phyloP scores from a whole-genome alignment of 2,329 filamentous ascomycete genomes.

The Trichoderma sp. region DNA sequence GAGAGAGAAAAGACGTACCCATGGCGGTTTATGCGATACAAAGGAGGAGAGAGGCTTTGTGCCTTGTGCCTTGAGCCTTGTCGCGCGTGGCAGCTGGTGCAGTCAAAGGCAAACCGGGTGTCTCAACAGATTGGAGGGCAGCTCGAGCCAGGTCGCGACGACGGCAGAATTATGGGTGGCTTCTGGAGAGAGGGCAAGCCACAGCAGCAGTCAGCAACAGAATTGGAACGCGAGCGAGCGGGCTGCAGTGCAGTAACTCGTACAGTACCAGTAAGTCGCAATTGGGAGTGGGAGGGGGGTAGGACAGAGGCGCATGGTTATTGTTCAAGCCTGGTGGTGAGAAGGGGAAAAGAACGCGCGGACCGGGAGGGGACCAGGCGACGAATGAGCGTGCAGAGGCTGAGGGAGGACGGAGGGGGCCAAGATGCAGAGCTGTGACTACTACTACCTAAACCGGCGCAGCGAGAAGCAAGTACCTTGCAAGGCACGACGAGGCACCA shows the following conservation, averaged over 20 bases:
- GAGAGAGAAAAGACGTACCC: slow-evolving; percentile 23
- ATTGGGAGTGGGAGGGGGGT: slow-evolving; percentile 24
- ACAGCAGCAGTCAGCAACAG: slow-evolving; percentile 31
- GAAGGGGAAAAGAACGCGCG: slow-evolving; percentile 25
- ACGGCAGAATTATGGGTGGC: slow-evolving; percentile 26
- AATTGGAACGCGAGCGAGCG: slow-evolving; percentile 30
- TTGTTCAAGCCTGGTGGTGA: slow-evolving; percentile 21
- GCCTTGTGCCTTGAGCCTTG: slow-evolving; percentile 22
- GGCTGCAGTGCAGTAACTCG: slow-evolving; percentile 22
- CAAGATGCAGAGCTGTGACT: slow-evolving; percentile 23
- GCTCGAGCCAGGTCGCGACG: slow-evolving; percentile 23
- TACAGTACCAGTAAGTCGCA: slow-evolving; percentile 27
- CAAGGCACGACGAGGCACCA: background rate
- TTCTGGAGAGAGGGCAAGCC: slow-evolving; percentile 29
- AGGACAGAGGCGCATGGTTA: slow-evolving; percentile 24
- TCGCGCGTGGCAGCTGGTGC: slow-evolving; percentile 17
- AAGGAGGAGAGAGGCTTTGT: slow-evolving; percentile 22
- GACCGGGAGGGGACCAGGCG: slow-evolving; percentile 19
- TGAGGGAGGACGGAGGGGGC: slow-evolving; percentile 15
- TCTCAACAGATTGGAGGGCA: slow-evolving; percentile 29
- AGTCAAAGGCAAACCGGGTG: slow-evolving; percentile 25
- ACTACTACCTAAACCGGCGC: slow-evolving; percentile 20
- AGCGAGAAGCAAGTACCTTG: background rate
- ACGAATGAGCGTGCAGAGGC: slow-evolving; percentile 24
- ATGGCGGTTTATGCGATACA: slow-evolving; percentile 26